Evolutionary conservation across 1,139 yeast species (phyloP), one percentile per base, ranked within the genome.

Genomic region (Spencermartinsiella ligniputridi): DNA sequence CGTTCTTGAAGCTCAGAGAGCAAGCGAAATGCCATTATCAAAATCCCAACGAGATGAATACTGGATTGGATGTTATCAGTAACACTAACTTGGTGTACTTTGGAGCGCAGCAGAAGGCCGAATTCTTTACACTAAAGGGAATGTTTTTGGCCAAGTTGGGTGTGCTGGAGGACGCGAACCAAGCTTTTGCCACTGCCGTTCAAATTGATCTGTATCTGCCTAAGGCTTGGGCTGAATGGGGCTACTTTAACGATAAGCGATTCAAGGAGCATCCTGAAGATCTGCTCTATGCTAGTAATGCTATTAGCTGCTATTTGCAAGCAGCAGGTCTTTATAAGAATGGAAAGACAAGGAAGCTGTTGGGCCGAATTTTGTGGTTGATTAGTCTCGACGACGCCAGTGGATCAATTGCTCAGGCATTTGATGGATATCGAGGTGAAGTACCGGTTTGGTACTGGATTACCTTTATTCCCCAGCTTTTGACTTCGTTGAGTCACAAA

Each of bases 201-300:
- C 97, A 92, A 64, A 82, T 90, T 49, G 98, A 94, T 60, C 76
- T 90, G 56, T 88, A 89, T 57, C 69, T 92, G 45, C 96, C 98
- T 1, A 92, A 92, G 61, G 98, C 98, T 0, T 94, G 99, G 99
- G 97, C 97, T 1, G 97, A 94, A 64, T 94, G 98, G 98, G 99
- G 98, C 50, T 80, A 81, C 62, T 94, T 89, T 68, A 92, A 89
- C 61, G 98, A 94, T 55, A 79, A 83, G 39, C 72, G 96, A 41
- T 83, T 88, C 64, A 86, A 87, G 55, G 96, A 88, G 55, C 83
- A 82, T 53, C 92, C 95, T 1, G 78, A 74, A 41, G 95, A 88
- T 57, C 79, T 87, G 70, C 80, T 81, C 21, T 85, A 81, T 64
- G 98, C 97, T 12, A 83, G 89, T 52, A 89, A 90, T 63, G 97